These are phyloP conservation scores for Sporothrix curviconia DNA, from an alignment of 2,329 filamentous ascomycete species.

Conservation along the genomic window DNA sequence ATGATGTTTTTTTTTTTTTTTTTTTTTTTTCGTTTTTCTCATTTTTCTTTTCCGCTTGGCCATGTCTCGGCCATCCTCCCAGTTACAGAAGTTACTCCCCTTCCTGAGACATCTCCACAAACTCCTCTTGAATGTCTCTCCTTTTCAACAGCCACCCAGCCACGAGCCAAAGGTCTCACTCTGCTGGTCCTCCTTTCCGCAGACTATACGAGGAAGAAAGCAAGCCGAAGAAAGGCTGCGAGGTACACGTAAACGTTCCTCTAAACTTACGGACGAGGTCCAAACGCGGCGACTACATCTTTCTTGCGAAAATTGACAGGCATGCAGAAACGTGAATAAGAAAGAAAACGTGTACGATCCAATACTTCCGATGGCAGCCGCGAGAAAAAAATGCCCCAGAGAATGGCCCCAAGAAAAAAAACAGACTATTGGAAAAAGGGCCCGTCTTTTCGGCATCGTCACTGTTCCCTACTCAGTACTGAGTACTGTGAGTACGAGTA, in stretches of 20 bases:
- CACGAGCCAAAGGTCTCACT: background rate
- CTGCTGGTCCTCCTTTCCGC: background rate
- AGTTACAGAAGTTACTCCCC: too few relatives aligned
- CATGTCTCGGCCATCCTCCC: too few relatives aligned
- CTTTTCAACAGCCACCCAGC: background rate
- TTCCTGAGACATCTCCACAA: too few relatives aligned
- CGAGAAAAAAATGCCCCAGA: too few relatives aligned
- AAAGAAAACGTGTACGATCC: background rate
- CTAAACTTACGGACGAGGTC: background rate
- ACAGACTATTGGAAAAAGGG: too few relatives aligned
- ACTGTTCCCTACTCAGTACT: too few relatives aligned
- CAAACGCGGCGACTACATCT: background rate
- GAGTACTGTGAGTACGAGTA: too few relatives aligned
- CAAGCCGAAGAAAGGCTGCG: background rate
- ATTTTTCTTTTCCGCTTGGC: too few relatives aligned
- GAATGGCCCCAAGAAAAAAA: too few relatives aligned
- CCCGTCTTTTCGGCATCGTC: too few relatives aligned
- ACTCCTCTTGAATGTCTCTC: background rate
- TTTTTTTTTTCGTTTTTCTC: background rate
- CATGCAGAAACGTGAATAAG: background rate
- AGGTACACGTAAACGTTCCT: background rate
- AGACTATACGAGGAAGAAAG: background rate
- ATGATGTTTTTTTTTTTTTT: background rate
- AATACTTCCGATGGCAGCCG: too few relatives aligned
- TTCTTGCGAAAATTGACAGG: background rate